Base-by-base conservation (phyloP, 805 yeast species). In the Barnettozyma botsteinii region DNA sequence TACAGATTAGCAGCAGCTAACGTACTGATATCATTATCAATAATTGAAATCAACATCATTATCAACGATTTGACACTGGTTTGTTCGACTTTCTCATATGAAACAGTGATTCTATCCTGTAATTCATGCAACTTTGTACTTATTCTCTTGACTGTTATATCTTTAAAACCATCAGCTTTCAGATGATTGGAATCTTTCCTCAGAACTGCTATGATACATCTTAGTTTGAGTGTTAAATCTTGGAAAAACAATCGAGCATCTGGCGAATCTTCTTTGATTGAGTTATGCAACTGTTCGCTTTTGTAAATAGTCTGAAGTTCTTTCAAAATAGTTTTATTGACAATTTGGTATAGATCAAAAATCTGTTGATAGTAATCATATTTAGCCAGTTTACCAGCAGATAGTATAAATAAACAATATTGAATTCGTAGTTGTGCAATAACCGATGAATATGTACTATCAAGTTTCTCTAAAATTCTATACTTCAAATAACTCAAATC, bases 391-490 rank as follows among this genome's bases (percentile, higher is more conserved):
- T 27, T 28, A 2, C 27, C 31, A 17, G 31, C 24, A 13, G 46
- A 30, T 22, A 32, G 5, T 5, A 43, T 2, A 14, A 23, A 22
- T 17, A 46, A 12, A 2, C 31, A 9, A 3, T 33, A 28, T 7
- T 33, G 39, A 11, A 18, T 19, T 20, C 22, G 44, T 11, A 47
- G 26, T 17, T 45, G 46, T 3, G 11, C 13, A 1, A 37, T 29
- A 4, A 33, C 31, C 1, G 22, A 12, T 1, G 42, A 39, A 7
- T 13, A 14, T 8, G 39, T 18, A 22, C 6, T 4, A 4, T 34
- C 33, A 20, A 48, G 26, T 17, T 37, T 32, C 15, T 46, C 46
- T n/a, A 41, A 17, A 5, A 48, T 37, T 23, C 51, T 38, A 13
- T 31, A 33, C 14, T 29, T 28, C 7, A 43, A 29, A 13, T 12